Conservation (phyloP, 306 rosid genomes). For the Citrullus mucosospermus region DNA sequence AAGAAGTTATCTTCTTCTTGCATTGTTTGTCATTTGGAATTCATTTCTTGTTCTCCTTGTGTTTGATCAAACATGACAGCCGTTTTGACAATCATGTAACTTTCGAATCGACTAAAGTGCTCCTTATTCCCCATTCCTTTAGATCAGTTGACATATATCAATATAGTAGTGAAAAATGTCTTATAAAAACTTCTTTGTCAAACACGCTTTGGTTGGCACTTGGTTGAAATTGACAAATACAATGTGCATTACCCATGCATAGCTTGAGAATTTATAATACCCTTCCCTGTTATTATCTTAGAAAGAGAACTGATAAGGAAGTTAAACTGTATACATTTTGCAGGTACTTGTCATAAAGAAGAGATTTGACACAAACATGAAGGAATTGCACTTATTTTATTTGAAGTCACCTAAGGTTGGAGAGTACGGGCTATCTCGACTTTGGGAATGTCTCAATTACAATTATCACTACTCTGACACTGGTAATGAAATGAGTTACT, state of each 20-base stretch:
- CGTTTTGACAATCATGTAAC: too few species aligned
- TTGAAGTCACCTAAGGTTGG: constrained; percentile 62
- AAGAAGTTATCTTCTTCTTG: background rate
- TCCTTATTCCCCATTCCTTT: background rate
- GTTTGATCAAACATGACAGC: background rate
- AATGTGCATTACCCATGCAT: background rate
- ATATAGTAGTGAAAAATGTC: background rate
- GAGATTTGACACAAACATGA: constrained; percentile 54
- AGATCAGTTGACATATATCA: background rate
- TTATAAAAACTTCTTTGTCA: background rate
- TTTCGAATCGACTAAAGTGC: too few species aligned
- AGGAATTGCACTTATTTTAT: constrained; percentile 51
- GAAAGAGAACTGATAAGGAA: background rate
- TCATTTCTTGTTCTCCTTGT: background rate
- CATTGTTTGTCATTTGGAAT: background rate
- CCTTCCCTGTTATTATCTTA: background rate
- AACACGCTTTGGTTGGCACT: background rate
- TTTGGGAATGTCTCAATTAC: constrained; percentile 75
- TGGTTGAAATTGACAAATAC: background rate
- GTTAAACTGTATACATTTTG: constrained; percentile 8
- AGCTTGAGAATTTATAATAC: background rate
- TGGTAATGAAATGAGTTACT: constrained; percentile 25
- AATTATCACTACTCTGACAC: constrained; percentile 49
- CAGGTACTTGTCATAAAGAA: constrained; percentile 66
- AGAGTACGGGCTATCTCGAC: constrained; percentile 46